A percentile compares a stretch with the other conserved stretches of the same genome.
phyloP scores from a whole-genome alignment of 352 stramenopile species.

The Peronospora belbahrii region DNA sequence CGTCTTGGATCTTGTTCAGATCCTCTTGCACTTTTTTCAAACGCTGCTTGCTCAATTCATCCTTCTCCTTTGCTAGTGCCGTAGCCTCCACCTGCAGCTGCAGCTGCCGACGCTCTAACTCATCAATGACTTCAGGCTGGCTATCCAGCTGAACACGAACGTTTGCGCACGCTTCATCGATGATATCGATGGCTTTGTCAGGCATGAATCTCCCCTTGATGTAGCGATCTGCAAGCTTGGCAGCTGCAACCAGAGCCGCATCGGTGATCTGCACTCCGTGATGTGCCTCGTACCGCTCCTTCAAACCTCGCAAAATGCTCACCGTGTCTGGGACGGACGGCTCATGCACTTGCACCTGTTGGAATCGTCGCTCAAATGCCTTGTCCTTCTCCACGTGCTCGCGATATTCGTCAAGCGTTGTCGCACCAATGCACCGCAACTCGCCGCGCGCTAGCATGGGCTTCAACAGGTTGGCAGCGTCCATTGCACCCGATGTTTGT shows the following conservation, averaged over 20 bases:
- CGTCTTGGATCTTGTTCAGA: conserved; percentile 87
- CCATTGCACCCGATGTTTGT: conserved; percentile 89
- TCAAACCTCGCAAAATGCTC: conserved; percentile 93
- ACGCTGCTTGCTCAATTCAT: conserved; percentile 86
- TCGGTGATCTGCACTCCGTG: conserved; percentile 95
- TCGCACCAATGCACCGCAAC: conserved; percentile 96
- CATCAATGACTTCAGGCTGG: conserved; percentile 94
- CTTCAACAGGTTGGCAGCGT: conserved; percentile 97
- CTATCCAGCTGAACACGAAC: conserved; percentile 91
- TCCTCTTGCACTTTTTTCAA: conserved; percentile 89
- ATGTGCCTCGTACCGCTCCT: conserved; percentile 94
- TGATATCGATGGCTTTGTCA: conserved; percentile 93
- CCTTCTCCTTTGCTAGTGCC: conserved; percentile 91
- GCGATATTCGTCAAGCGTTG: conserved; percentile 96
- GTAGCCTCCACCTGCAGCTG: conserved; percentile 94
- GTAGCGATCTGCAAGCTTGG: conserved; percentile 91
- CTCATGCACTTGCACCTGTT: conserved; percentile 93
- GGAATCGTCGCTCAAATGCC: conserved; percentile 96
- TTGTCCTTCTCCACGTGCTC: conserved; percentile 98
- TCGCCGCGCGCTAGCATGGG: conserved; percentile 94
- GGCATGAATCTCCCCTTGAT: conserved; percentile 89
- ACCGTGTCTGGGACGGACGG: conserved; percentile 93
- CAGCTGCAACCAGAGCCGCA: conserved; percentile 89
- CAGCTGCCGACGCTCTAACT: conserved; percentile 91
- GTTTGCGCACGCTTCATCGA: conserved; percentile 91